phyloP scores from a whole-genome alignment of 257 asterid genomes.

The Solanum clarkiae region DNA sequence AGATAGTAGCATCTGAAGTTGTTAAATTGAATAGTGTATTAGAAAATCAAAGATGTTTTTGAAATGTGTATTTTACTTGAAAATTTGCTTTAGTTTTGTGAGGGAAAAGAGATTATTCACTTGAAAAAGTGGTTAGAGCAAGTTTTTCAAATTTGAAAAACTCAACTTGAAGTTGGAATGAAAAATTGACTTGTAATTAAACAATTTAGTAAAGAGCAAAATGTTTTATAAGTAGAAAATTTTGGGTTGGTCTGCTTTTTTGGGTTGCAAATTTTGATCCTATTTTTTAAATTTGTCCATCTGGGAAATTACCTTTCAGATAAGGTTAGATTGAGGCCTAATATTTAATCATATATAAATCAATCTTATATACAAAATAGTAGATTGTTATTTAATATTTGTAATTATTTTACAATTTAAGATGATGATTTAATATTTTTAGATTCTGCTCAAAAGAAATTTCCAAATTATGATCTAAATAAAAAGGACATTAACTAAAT shows the following conservation, averaged over 20 bases:
- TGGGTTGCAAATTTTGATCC: neutral
- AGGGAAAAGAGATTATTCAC: neutral
- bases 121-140: neutral
- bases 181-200: neutral
- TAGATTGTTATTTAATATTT: too few relatives aligned
- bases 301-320: neutral
- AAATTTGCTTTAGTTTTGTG: neutral
- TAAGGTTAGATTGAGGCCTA: neutral
- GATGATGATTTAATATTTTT: too few relatives aligned
- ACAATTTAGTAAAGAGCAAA: neutral
- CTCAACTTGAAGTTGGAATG: too few relatives aligned
- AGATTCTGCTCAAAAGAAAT: neutral
- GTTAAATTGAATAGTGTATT: neutral
- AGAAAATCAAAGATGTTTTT: neutral
- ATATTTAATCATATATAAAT: neutral
- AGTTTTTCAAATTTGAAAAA: too few relatives aligned
- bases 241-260: neutral
- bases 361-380: neutral
- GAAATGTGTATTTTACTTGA: neutral
- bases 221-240: neutral
- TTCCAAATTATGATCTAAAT: neutral
- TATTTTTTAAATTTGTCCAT: neutral
- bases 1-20: neutral
- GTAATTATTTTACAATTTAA: neutral
- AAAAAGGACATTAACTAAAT: neutral